Percentiles rank a stretch among this genome's conserved stretches.
Evolutionary conservation across 2,329 filamentous ascomycete species (phyloP).

Genomic region (Sphaerulina populicola): DNA sequence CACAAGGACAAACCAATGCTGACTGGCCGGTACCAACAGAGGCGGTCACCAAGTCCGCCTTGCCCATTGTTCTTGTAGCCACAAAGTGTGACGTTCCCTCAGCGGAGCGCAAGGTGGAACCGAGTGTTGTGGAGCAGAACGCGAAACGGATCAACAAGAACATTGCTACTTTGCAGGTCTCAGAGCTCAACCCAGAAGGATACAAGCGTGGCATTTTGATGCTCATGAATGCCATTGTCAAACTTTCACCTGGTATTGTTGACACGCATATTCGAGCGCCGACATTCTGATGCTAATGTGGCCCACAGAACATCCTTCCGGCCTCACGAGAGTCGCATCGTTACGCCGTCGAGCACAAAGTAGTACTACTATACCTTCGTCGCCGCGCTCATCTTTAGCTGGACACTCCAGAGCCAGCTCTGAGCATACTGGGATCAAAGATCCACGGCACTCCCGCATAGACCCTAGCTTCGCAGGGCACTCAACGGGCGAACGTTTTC

Average conservation of each 20-base stretch:
- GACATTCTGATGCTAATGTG: not conserved
- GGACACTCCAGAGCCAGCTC: conserved; percentile 44
- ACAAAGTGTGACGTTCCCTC: conserved; percentile 81
- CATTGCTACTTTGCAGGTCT: conserved; percentile 64
- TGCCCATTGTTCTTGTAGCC: conserved; percentile 74
- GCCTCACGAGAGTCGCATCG: conserved; percentile 19
- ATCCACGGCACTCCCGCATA: conserved; percentile 27
- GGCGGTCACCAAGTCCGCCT: conserved; percentile 60
- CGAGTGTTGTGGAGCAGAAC: conserved; percentile 56
- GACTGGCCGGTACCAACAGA: conserved; percentile 43
- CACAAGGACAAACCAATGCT: not conserved
- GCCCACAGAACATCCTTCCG: conserved; percentile 1
- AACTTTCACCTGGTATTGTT: conserved; percentile 50
- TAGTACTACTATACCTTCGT: conserved; percentile 36
- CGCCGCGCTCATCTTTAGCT: conserved; percentile 33
- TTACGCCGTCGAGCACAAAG: conserved; percentile 40
- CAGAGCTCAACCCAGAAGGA: conserved; percentile 59
- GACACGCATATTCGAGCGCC: not conserved
- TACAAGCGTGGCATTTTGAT: conserved; percentile 67
- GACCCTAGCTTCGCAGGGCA: conserved; percentile 29
- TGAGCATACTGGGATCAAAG: conserved; percentile 35
- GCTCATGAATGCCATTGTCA: conserved; percentile 64
- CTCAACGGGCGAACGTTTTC: conserved; percentile 23
- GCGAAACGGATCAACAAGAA: conserved; percentile 55
- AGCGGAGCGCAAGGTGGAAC: conserved; percentile 61